Evolutionary conservation across 345 rosid genomes (phyloP).

Genomic region (Moricandia moricandioides): DNA sequence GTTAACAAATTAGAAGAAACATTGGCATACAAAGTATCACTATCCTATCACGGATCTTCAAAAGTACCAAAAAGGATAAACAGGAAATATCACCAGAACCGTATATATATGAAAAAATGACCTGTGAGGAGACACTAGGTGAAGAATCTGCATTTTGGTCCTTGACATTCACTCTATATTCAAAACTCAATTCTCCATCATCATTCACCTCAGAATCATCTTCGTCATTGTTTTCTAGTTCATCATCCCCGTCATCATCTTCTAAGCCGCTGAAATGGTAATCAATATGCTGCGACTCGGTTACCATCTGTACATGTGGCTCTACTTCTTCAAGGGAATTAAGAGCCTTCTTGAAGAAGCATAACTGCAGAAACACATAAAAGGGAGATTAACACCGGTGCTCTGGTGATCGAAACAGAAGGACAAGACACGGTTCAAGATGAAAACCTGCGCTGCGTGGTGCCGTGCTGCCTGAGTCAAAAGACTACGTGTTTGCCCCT

Average conservation of each 20-base stretch:
- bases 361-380: slow-evolving; percentile 51
- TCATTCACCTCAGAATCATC: slow-evolving; percentile 47
- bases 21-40: slow-evolving; percentile 2
- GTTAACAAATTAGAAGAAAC: neutral
- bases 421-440: slow-evolving; percentile 2
- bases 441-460: slow-evolving; percentile 96
- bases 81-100: slow-evolving; percentile 9
- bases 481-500: slow-evolving; percentile 94
- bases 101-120: slow-evolving; percentile 35
- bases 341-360: slow-evolving; percentile 79
- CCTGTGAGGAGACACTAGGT: slow-evolving; percentile 59
- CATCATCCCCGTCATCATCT: slow-evolving; percentile 58
- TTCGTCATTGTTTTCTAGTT: slow-evolving; percentile 45
- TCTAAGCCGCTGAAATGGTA: slow-evolving; percentile 80
- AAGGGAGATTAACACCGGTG: neutral
- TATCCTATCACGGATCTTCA: slow-evolving; percentile 3
- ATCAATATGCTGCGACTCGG: slow-evolving; percentile 80
- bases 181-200: slow-evolving; percentile 89
- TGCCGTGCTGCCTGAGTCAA: slow-evolving; percentile 97
- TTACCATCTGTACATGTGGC: slow-evolving; percentile 62
- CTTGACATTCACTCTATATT: slow-evolving; percentile 51
- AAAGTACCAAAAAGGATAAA: neutral
- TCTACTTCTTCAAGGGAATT: slow-evolving; percentile 79
- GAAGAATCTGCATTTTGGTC: slow-evolving; percentile 47
- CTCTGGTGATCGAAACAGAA: slow-evolving; percentile 12